These are phyloP conservation scores for Trichoderma sp. DNA, from an alignment of 2,329 filamentous ascomycete genomes.

Conservation along the genomic window DNA sequence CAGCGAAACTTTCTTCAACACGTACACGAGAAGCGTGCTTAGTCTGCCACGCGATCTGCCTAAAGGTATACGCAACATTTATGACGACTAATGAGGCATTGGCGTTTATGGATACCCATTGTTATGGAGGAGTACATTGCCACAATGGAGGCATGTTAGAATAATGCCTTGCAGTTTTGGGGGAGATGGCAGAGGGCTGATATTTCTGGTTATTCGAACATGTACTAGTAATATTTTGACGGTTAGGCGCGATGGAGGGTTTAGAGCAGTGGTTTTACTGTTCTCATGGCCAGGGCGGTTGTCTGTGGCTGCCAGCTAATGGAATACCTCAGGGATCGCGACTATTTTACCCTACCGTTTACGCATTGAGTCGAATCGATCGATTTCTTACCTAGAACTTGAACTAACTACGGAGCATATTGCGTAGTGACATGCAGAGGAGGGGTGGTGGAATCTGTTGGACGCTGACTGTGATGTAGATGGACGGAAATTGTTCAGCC, in stretches of 20 bases:
- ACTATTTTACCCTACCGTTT: constrained; percentile 15
- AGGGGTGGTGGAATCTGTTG: neutral
- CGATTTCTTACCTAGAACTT: neutral
- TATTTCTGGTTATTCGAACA: constrained; percentile 4
- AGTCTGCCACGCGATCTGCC: constrained; percentile 30
- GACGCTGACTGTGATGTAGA: constrained; percentile 5
- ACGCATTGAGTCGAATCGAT: constrained; percentile 4
- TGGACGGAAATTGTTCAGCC: neutral
- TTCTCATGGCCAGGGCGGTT: neutral
- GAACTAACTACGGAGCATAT: neutral
- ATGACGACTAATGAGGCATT: constrained; percentile 1
- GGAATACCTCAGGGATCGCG: constrained; percentile 1
- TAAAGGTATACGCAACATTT: constrained; percentile 20
- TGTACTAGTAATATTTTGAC: constrained; percentile 29
- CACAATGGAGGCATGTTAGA: constrained; percentile 6
- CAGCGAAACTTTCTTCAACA: constrained; percentile 63
- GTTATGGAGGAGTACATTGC: constrained; percentile 6
- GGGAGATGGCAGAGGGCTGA: neutral
- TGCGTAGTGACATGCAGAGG: constrained; percentile 30
- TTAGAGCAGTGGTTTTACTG: neutral
- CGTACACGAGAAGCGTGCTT: constrained; percentile 45
- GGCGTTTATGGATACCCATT: constrained; percentile 16
- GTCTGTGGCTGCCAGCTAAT: constrained; percentile 9
- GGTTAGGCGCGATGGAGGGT: constrained; percentile 13
- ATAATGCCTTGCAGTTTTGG: neutral